Conservation (phyloP, 208 protist species). For the Acanthamoeba divionensis region DNA sequence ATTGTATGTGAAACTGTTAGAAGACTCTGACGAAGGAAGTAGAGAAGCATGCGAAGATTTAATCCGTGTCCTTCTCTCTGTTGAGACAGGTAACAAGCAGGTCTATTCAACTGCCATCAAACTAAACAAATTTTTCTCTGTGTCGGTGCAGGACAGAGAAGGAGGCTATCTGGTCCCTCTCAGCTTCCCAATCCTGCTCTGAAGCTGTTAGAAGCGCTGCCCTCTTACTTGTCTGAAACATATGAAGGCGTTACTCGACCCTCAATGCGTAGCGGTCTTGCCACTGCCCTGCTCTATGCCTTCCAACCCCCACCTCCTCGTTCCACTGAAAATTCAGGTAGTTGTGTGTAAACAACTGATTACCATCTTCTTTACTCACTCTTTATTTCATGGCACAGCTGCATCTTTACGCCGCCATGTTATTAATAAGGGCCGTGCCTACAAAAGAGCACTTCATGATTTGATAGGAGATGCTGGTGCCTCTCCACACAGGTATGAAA, state of each 20-base stretch:
- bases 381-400: neutral
- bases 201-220: constrained; percentile 1
- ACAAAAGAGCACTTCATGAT: neutral
- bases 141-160: neutral
- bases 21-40: neutral
- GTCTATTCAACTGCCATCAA: too few relatives aligned
- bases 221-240: neutral
- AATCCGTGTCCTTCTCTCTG: neutral
- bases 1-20: neutral
- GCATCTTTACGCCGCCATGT: neutral
- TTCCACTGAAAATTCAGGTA: neutral
- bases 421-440: constrained; percentile 38
- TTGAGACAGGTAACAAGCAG: neutral
- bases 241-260: constrained; percentile 35
- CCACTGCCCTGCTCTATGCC: constrained; percentile 10
- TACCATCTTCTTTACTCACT: too few relatives aligned
- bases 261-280: constrained; percentile 9
- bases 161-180: neutral
- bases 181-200: constrained; percentile 34
- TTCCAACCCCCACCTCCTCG: constrained; percentile 21
- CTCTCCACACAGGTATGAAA: neutral
- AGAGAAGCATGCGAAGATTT: neutral
- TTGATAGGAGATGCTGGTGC: constrained; percentile 11
- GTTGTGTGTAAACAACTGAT: neutral
- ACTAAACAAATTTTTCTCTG: too few relatives aligned